phyloP scores from a whole-genome alignment of 257 asterid species.

The Salvia rosmarinus region DNA sequence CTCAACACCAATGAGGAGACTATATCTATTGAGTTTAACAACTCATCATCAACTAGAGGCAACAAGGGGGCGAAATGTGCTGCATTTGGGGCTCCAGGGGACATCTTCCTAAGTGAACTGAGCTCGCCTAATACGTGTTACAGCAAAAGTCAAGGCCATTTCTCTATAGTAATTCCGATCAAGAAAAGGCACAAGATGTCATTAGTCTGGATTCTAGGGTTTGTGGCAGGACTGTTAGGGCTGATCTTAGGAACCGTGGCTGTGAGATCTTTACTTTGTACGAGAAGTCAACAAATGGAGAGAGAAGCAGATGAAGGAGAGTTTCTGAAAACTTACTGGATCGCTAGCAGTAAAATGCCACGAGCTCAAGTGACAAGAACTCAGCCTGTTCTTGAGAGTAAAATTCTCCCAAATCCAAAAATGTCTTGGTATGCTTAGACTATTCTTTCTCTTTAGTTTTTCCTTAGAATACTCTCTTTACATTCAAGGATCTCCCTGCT shows the following conservation, averaged over 20 bases:
- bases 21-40: constrained; percentile 49
- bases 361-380: constrained; percentile 69
- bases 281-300: constrained; percentile 50
- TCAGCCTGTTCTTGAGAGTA: constrained; percentile 62
- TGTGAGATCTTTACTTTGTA: constrained; percentile 40
- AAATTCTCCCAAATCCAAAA: constrained; percentile 56
- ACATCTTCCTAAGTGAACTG: constrained; percentile 47
- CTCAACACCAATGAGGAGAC: constrained; percentile 61
- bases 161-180: constrained; percentile 48
- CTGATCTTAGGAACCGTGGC: constrained; percentile 45
- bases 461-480: neutral
- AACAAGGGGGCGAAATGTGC: constrained; percentile 52
- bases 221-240: constrained; percentile 50
- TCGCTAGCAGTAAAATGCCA: constrained; percentile 73
- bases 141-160: constrained; percentile 61
- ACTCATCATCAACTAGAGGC: neutral
- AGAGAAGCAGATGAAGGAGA: constrained; percentile 74
- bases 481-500: neutral
- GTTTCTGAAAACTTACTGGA: constrained; percentile 50
- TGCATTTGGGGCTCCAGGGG: constrained; percentile 48
- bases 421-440: constrained; percentile 48
- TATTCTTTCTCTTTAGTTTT: neutral
- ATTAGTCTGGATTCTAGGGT: constrained; percentile 53
- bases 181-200: constrained; percentile 39
- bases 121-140: constrained; percentile 46